Conservation (phyloP, 169 alveolate genomes). For the Plasmodium gallinaceum region DNA sequence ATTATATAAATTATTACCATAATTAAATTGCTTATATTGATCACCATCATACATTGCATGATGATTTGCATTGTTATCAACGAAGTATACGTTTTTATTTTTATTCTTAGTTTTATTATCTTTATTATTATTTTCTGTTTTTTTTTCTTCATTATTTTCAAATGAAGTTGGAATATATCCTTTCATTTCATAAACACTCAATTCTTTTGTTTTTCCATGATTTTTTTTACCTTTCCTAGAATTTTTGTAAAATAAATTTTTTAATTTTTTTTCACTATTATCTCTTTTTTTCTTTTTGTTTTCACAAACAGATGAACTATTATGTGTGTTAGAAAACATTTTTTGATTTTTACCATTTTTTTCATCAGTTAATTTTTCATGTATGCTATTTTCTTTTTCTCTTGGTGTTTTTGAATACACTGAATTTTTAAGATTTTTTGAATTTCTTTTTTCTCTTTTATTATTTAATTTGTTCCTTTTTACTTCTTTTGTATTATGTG, state of each 20-base stretch:
- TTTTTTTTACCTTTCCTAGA: too few species aligned
- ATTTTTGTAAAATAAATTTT: background rate
- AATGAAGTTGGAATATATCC: constrained; percentile 23
- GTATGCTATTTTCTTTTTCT: too few species aligned
- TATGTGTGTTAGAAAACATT: background rate
- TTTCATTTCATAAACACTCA: constrained; percentile 15
- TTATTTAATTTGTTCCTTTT: background rate
- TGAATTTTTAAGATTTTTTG: background rate
- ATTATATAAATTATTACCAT: background rate
- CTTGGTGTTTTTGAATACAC: too few species aligned
- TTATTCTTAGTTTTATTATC: background rate
- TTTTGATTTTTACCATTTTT: too few species aligned
- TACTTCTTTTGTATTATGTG: background rate
- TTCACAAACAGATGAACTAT: background rate
- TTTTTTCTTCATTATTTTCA: background rate
- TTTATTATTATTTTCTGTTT: background rate
- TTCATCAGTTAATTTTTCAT: too few species aligned
- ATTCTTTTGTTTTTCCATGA: background rate
- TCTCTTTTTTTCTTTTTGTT: background rate
- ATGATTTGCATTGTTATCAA: constrained; percentile 1
- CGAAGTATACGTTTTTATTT: constrained; percentile 22
- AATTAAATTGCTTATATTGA: background rate
- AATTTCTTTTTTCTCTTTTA: background rate
- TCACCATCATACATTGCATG: background rate
- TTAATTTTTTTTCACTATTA: background rate